These are phyloP conservation scores for Rossbeevera mucosa DNA, from an alignment of 768 basidiomycete genomes.

Conservation along the genomic window DNA sequence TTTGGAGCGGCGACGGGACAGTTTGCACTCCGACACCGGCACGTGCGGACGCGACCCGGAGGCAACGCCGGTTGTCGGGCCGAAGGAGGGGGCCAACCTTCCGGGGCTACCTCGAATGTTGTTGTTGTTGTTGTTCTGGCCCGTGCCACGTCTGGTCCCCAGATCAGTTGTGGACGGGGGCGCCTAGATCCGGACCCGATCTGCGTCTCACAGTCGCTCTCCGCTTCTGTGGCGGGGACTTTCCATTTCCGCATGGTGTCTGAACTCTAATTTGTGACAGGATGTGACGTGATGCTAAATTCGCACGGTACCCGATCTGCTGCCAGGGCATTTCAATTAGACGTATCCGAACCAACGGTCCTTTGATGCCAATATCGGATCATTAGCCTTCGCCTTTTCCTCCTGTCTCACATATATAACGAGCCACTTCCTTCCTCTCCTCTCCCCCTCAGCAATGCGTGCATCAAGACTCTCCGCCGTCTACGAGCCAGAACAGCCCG, in stretches of 20 bases:
- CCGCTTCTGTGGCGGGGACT: constrained; percentile 44
- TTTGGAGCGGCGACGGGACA: constrained; percentile 12
- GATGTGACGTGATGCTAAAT: constrained; percentile 7
- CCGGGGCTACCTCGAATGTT: background rate
- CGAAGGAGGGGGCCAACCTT: background rate
- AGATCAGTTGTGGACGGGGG: constrained; percentile 5
- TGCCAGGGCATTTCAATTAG: constrained; percentile 32
- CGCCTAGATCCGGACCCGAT: constrained; percentile 23
- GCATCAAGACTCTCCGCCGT: constrained; percentile 17
- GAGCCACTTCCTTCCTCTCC: constrained; percentile 8
- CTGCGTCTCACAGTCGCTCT: constrained; percentile 29
- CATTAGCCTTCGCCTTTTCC: constrained; percentile 36
- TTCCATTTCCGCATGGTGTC: constrained; percentile 42
- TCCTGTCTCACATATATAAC: constrained; percentile 35
- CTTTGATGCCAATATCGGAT: constrained; percentile 39
- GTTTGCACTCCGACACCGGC: constrained; percentile 7
- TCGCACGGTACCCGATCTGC: constrained; percentile 26
- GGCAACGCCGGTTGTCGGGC: background rate
- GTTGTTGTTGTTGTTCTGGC: constrained; percentile 11
- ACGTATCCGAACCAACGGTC: constrained; percentile 23
- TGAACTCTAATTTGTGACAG: constrained; percentile 22
- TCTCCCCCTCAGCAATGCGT: constrained; percentile 19
- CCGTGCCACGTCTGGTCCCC: constrained; percentile 14
- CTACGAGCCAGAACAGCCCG: constrained; percentile 16
- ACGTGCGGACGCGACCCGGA: background rate